phyloP scores from a whole-genome alignment of 306 rosid species.

The Erythrophleum fordii region DNA sequence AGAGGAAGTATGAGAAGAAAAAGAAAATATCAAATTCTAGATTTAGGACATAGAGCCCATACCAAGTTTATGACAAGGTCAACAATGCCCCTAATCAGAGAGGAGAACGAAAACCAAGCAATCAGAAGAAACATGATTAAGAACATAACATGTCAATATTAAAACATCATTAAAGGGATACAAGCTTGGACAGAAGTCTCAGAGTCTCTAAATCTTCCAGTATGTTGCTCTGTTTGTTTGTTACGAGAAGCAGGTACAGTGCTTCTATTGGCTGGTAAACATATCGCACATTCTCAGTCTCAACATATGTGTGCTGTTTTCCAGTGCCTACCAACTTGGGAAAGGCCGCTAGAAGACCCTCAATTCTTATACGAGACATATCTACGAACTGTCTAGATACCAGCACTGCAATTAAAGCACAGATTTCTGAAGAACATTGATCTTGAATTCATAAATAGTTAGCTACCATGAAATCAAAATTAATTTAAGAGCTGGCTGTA shows the following conservation, averaged over 20 bases:
- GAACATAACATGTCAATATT: conserved; percentile 28
- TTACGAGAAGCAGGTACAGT: conserved; percentile 87
- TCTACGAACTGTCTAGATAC: conserved; percentile 93
- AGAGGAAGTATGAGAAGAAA: not conserved
- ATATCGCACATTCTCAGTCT: conserved; percentile 96
- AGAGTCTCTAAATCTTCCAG: conserved; percentile 95
- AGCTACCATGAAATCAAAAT: conserved; percentile 15
- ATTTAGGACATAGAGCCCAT: conserved; percentile 5
- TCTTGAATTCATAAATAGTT: conserved; percentile 9
- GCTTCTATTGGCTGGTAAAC: conserved; percentile 98
- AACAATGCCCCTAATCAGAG: conserved; percentile 10
- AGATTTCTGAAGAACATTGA: conserved; percentile 7
- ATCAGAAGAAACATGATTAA: conserved; percentile 1
- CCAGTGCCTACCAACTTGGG: conserved; percentile 97
- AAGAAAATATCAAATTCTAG: conserved; percentile 21
- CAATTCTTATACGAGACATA: conserved; percentile 93
- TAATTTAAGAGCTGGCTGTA: not conserved
- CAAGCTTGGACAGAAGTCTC: conserved; percentile 93
- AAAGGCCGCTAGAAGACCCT: conserved; percentile 97
- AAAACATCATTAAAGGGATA: conserved; percentile 61
- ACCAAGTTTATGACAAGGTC: conserved; percentile 30
- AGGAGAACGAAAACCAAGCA: conserved; percentile 23
- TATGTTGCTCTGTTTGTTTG: conserved; percentile 96
- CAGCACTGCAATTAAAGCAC: conserved; percentile 65
- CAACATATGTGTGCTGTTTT: conserved; percentile 92